A percentile compares a stretch with the other conserved stretches of the same genome.
phyloP scores from a whole-genome alignment of 768 basidiomycete genomes.

The Gyrodon lividus region DNA sequence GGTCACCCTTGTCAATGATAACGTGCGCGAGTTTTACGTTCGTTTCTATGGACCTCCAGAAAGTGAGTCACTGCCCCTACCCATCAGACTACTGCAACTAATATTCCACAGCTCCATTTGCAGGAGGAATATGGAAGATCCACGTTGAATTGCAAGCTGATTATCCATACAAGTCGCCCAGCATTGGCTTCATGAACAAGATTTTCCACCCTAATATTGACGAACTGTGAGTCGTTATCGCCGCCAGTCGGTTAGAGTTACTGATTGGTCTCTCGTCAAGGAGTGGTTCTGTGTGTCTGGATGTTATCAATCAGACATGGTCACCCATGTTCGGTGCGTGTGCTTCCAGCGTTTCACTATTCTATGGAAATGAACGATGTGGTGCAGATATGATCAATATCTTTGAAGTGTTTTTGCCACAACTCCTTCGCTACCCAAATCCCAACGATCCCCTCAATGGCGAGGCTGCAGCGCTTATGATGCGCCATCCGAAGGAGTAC shows the following conservation, averaged over 20 bases:
- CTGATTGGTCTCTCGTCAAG: slow-evolving; percentile 39
- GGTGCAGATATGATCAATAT: slow-evolving; percentile 96
- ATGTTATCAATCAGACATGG: slow-evolving; percentile 99
- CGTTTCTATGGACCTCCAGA: slow-evolving; percentile 92
- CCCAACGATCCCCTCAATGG: slow-evolving; percentile 98
- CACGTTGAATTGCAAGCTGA: slow-evolving; percentile 98
- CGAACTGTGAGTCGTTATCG: slow-evolving; percentile 72
- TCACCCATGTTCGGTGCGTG: slow-evolving; percentile 97
- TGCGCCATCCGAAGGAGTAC: slow-evolving; percentile 97
- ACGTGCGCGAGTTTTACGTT: slow-evolving; percentile 98
- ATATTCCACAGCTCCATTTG: slow-evolving; percentile 75
- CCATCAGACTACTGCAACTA: slow-evolving; percentile 3
- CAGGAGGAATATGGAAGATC: slow-evolving; percentile 99
- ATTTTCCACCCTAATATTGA: slow-evolving; percentile 99
- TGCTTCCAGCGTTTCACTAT: not conserved
- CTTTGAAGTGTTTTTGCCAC: slow-evolving; percentile 97
- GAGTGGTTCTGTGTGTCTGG: slow-evolving; percentile 96
- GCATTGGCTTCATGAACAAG: slow-evolving; percentile 99
- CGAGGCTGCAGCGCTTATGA: slow-evolving; percentile 93
- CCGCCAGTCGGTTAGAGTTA: slow-evolving; percentile 3
- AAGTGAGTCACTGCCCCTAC: slow-evolving; percentile 55
- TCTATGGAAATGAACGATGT: slow-evolving; percentile 2
- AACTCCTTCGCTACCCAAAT: slow-evolving; percentile 96
- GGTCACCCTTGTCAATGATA: slow-evolving; percentile 96
- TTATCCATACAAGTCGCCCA: slow-evolving; percentile 98